These are phyloP conservation scores for Leccinum boreale DNA, from an alignment of 768 basidiomycete species.

Conservation along the genomic window DNA sequence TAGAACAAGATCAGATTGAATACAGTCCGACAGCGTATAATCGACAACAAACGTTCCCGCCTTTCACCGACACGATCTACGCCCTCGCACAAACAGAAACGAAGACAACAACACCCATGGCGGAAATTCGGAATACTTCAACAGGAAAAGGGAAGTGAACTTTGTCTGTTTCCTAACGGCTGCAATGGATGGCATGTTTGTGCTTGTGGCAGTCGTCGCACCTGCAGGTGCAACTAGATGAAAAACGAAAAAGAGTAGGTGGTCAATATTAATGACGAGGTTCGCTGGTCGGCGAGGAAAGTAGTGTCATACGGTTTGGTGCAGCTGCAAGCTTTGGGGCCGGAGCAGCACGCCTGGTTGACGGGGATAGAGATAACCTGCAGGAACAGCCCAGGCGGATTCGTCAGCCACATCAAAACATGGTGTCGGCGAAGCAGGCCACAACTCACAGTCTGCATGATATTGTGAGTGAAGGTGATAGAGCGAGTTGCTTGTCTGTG, in stretches of 20 bases:
- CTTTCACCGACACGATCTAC: not conserved
- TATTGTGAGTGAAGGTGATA: not conserved
- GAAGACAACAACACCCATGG: not conserved
- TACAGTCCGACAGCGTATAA: not conserved
- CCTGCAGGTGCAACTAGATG: constrained; percentile 12
- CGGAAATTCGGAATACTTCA: not conserved
- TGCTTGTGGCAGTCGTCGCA: constrained; percentile 20
- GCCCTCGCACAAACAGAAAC: not conserved
- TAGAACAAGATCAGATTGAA: not conserved
- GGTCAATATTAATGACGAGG: not conserved
- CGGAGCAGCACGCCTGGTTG: constrained; percentile 22
- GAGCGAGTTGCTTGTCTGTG: not conserved
- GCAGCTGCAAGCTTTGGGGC: constrained; percentile 6
- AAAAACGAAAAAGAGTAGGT: not conserved
- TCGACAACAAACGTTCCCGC: not conserved
- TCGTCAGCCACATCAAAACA: not conserved
- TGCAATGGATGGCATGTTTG: not conserved
- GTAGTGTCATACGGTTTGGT: constrained; percentile 2
- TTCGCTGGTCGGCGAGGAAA: not conserved
- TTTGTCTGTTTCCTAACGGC: too few species aligned
- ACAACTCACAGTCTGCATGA: constrained; percentile 18
- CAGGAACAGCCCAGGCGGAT: too few species aligned
- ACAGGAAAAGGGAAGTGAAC: not conserved
- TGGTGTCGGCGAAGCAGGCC: not conserved
- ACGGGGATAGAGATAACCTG: constrained; percentile 8